A percentile compares a stretch with the other conserved stretches of the same genome.
phyloP scores from a whole-genome alignment of 352 stramenopile species.

The Saprolegnia parasitica region DNA sequence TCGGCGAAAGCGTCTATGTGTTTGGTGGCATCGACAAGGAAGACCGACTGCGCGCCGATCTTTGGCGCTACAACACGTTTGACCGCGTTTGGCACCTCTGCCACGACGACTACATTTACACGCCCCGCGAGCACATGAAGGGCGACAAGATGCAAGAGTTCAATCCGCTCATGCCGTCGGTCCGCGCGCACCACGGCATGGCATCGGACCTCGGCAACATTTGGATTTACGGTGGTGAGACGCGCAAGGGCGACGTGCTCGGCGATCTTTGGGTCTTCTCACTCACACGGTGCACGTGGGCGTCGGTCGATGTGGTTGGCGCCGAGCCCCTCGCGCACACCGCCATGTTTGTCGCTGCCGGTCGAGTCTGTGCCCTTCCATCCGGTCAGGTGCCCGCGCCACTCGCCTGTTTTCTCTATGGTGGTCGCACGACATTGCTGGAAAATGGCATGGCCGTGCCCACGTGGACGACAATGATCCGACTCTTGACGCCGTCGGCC shows the following conservation, averaged over 20 bases:
- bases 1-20: constrained; percentile 78
- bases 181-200: constrained; percentile 64
- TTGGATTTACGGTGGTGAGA: constrained; percentile 70
- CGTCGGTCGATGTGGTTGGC: constrained; percentile 51
- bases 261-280: constrained; percentile 79
- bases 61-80: constrained; percentile 86
- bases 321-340: constrained; percentile 43
- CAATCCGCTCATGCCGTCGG: constrained; percentile 44
- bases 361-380: constrained; percentile 27
- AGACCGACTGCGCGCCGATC: constrained; percentile 64
- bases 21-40: constrained; percentile 80
- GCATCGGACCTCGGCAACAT: constrained; percentile 71
- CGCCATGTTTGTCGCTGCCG: constrained; percentile 42
- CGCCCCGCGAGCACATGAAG: constrained; percentile 29
- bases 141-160: constrained; percentile 35
- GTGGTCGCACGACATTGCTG: background rate
- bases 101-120: constrained; percentile 70
- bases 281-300: constrained; percentile 62
- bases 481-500: constrained; percentile 2
- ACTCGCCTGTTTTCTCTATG: background rate
- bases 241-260: constrained; percentile 44
- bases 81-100: constrained; percentile 83
- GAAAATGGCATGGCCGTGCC: background rate
- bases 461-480: constrained; percentile 21
- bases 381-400: background rate